phyloP scores from a whole-genome alignment of 768 basidiomycete genomes.

The Naematelia aurantialba region DNA sequence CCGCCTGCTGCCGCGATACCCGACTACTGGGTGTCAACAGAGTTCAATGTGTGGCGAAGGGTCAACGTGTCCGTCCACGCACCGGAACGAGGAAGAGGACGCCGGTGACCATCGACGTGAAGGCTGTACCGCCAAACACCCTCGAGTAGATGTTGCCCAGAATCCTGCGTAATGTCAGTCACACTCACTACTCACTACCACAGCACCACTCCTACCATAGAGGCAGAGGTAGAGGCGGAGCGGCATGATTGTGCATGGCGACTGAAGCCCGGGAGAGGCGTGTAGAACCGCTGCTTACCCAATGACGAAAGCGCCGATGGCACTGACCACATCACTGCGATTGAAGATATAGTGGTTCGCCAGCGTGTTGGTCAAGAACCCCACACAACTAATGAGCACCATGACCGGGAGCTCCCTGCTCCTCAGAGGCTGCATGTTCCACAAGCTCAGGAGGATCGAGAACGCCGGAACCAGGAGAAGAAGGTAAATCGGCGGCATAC shows the following conservation, averaged over 20 bases:
- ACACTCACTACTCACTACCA: background rate
- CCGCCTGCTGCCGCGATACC: conserved; percentile 83
- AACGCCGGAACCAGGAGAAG: conserved; percentile 41
- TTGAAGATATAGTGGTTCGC: conserved; percentile 76
- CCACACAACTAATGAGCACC: conserved; percentile 74
- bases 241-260: background rate
- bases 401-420: conserved; percentile 72
- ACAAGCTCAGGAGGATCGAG: conserved; percentile 64
- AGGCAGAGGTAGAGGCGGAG: too few species aligned
- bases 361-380: conserved; percentile 63
- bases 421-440: conserved; percentile 71
- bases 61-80: conserved; percentile 44
- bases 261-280: background rate
- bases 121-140: conserved; percentile 59
- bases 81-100: conserved; percentile 83
- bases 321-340: conserved; percentile 35
- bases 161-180: conserved; percentile 50
- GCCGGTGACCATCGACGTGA: conserved; percentile 85
- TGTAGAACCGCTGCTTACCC: conserved; percentile 20
- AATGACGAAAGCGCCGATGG: conserved; percentile 38
- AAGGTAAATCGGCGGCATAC: conserved; percentile 66
- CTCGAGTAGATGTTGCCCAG: conserved; percentile 41
- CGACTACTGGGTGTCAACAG: conserved; percentile 21
- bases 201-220: too few species aligned
- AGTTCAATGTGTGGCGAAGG: background rate